Evolutionary conservation across 2,329 filamentous ascomycete species (phyloP).

Genomic region (Cercospora citrullina): DNA sequence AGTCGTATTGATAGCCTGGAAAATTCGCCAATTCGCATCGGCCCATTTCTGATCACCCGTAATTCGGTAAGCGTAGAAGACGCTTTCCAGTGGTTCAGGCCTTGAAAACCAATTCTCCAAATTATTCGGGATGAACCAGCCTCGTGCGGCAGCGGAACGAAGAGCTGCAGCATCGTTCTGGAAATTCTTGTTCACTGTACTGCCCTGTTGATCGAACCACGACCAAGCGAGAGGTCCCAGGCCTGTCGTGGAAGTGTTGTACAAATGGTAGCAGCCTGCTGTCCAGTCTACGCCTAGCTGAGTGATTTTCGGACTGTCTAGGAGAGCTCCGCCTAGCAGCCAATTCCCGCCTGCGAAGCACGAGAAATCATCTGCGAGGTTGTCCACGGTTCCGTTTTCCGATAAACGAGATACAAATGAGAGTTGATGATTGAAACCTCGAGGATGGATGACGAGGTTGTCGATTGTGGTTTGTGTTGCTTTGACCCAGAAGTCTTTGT

Average conservation of each 20-base stretch:
- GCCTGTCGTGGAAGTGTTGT: slow-evolving; percentile 37
- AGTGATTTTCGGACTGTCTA: slow-evolving; percentile 31
- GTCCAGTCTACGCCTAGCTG: slow-evolving; percentile 33
- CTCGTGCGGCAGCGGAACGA: slow-evolving; percentile 19
- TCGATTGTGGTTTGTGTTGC: slow-evolving; percentile 39
- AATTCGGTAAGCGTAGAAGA: slow-evolving; percentile 59
- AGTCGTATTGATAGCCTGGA: slow-evolving; percentile 42
- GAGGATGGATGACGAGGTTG: slow-evolving; percentile 34
- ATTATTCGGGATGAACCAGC: slow-evolving; percentile 23
- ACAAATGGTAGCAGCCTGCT: slow-evolving; percentile 37
- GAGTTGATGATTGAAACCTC: slow-evolving; percentile 26
- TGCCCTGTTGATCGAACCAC: slow-evolving; percentile 27
- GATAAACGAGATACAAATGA: slow-evolving; percentile 29
- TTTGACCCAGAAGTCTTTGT: slow-evolving; percentile 33
- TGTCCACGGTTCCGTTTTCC: slow-evolving; percentile 16
- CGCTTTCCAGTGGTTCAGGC: slow-evolving; percentile 59
- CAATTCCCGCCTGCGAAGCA: slow-evolving; percentile 41
- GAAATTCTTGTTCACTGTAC: slow-evolving; percentile 18
- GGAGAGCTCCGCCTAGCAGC: slow-evolving; percentile 34
- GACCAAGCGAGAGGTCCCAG: slow-evolving; percentile 26
- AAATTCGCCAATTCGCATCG: slow-evolving; percentile 49
- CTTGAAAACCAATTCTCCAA: slow-evolving; percentile 26
- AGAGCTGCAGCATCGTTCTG: slow-evolving; percentile 26
- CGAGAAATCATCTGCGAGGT: slow-evolving; percentile 31
- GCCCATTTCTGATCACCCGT: slow-evolving; percentile 53